Percentiles rank a stretch among this genome's conserved stretches.
Conservation (phyloP, 345 rosid genomes). For the Aquilaria sinensis region DNA sequence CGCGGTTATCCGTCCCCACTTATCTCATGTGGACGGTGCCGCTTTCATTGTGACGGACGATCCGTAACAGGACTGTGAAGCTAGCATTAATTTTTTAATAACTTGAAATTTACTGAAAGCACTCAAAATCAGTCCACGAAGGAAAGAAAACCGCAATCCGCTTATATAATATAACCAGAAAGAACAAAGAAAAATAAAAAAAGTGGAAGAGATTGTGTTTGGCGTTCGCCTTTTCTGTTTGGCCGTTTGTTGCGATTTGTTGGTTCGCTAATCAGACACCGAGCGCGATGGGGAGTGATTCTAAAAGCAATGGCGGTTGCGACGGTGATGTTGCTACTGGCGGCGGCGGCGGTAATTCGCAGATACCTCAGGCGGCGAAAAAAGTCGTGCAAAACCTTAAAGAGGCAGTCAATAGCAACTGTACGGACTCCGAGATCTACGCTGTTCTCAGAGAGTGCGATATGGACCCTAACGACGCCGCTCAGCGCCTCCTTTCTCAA, state of each 20-base stretch:
- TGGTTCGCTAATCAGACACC: slow-evolving; percentile 1
- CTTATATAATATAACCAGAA: slow-evolving; percentile 4
- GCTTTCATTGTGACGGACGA: no score
- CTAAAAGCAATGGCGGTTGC: slow-evolving; percentile 13
- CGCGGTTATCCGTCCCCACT: no score
- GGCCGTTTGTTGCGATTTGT: slow-evolving; percentile 2
- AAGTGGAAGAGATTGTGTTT: background rate
- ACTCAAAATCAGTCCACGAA: slow-evolving; percentile 9
- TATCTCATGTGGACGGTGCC: no score
- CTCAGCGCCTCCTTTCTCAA: slow-evolving; percentile 45
- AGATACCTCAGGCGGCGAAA: slow-evolving; percentile 24
- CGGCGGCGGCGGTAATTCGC: slow-evolving; percentile 7
- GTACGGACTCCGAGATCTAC: slow-evolving; percentile 43
- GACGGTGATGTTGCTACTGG: slow-evolving; percentile 11
- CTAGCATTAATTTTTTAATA: background rate
- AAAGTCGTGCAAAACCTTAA: slow-evolving; percentile 33
- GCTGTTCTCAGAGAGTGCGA: slow-evolving; percentile 36
- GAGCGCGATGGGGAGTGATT: slow-evolving; percentile 22
- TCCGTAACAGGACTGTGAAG: no score
- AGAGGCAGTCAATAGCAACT: slow-evolving; percentile 28
- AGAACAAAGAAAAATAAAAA: background rate
- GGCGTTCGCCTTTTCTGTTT: background rate
- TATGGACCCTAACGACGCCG: slow-evolving; percentile 50
- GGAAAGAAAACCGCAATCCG: background rate
- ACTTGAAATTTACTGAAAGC: background rate